Evolutionary conservation across 1,284 basidiomycete genomes (phyloP).

Genomic region (Ceratobasidium sp.): DNA sequence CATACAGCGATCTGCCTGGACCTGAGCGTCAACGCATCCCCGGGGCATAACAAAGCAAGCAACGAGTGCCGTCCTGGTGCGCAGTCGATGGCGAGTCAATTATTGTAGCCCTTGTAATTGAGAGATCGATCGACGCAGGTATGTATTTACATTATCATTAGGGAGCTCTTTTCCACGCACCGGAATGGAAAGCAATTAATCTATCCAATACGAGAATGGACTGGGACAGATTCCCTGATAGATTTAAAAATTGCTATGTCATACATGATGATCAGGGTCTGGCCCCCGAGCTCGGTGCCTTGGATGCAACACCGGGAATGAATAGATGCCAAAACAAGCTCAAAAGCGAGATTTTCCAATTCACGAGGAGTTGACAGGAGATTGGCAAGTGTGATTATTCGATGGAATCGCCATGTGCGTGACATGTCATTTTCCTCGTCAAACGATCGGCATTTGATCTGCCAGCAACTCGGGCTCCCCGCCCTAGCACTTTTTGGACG

Average conservation of each 20-base stretch:
- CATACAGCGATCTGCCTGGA: background rate
- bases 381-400: constrained; percentile 34
- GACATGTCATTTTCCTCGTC: constrained; percentile 28
- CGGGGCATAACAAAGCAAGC: background rate
- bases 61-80: background rate
- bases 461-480: constrained; percentile 18
- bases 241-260: background rate
- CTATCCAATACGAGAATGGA: constrained; percentile 4
- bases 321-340: constrained; percentile 7
- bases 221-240: background rate
- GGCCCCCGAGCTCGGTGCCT: background rate
- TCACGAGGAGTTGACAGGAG: constrained; percentile 1
- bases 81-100: background rate
- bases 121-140: background rate
- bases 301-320: background rate
- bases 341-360: background rate
- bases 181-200: constrained; percentile 3
- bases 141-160: background rate
- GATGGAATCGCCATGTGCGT: constrained; percentile 28
- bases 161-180: background rate
- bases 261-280: background rate
- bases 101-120: background rate
- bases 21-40: background rate
- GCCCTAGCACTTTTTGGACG: constrained; percentile 29
- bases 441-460: constrained; percentile 30